phyloP scores from a whole-genome alignment of 805 yeast species.

The Yamadazyma laniorum region DNA sequence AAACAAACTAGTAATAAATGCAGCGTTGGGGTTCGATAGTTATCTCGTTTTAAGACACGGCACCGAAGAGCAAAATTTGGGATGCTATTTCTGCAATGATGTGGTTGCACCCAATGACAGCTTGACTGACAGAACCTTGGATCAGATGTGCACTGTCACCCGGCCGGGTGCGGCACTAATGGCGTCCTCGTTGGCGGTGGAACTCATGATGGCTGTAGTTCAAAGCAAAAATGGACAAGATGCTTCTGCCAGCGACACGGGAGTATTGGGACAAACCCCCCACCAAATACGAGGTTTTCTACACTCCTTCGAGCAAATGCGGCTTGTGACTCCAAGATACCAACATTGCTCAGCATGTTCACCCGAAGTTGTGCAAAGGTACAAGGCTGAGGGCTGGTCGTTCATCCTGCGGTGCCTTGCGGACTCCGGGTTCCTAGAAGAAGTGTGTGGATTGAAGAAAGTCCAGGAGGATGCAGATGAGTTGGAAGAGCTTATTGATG shows the following conservation, averaged over 20 bases:
- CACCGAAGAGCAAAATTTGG: constrained; percentile 44
- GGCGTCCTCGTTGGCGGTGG: constrained; percentile 87
- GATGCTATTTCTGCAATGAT: constrained; percentile 96
- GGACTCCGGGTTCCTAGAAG: constrained; percentile 66
- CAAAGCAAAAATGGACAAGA: constrained; percentile 59
- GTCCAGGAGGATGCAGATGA: constrained; percentile 71
- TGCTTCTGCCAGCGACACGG: constrained; percentile 32
- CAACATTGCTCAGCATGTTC: constrained; percentile 88
- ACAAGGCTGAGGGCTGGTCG: constrained; percentile 64
- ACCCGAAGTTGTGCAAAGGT: constrained; percentile 50
- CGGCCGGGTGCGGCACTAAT: constrained; percentile 92
- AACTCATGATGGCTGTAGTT: constrained; percentile 67
- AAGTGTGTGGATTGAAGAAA: constrained; percentile 71
- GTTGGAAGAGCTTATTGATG: constrained; percentile 9
- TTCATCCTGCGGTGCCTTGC: constrained; percentile 72
- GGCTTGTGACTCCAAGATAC: constrained; percentile 70
- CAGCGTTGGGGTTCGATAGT: constrained; percentile 94
- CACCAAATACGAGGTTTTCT: constrained; percentile 92
- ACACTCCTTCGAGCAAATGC: constrained; percentile 59
- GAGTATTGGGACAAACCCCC: constrained; percentile 65
- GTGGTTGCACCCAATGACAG: constrained; percentile 93
- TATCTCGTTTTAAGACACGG: constrained; percentile 96
- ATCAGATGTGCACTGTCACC: constrained; percentile 98
- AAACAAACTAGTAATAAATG: constrained; percentile 77
- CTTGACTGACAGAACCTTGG: constrained; percentile 81